A percentile compares a stretch with the other conserved stretches of the same genome.
phyloP scores from a whole-genome alignment of 2,329 filamentous ascomycete genomes.

The Alternaria postmessia region DNA sequence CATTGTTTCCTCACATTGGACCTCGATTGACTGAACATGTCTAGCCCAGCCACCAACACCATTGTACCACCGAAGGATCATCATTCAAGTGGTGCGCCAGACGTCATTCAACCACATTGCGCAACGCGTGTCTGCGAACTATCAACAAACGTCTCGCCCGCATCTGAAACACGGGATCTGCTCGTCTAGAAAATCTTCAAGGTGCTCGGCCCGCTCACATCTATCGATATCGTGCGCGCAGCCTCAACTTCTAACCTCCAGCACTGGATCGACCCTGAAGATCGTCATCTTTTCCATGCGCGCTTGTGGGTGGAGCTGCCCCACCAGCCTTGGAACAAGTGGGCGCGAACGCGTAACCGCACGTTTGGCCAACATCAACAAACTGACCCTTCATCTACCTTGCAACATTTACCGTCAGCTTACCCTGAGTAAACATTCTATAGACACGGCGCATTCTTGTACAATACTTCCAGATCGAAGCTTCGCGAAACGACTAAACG shows the following conservation, averaged over 20 bases:
- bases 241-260: neutral
- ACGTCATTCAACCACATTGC: neutral
- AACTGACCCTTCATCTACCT: neutral
- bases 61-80: slow-evolving; percentile 4
- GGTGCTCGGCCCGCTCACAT: slow-evolving; percentile 4
- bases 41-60: neutral
- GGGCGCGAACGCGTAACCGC: neutral
- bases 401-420: neutral
- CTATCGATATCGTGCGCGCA: neutral
- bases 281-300: slow-evolving; percentile 15
- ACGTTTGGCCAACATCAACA: neutral
- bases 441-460: neutral
- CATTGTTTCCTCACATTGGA: neutral
- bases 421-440: neutral
- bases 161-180: slow-evolving; percentile 17
- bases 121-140: slow-evolving; percentile 12
- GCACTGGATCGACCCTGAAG: slow-evolving; percentile 16
- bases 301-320: slow-evolving; percentile 2
- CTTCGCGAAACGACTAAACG: neutral
- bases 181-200: slow-evolving; percentile 5
- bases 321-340: neutral
- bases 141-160: slow-evolving; percentile 10
- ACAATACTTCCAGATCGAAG: neutral
- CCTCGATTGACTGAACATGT: neutral
- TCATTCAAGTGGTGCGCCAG: neutral